Base-by-base conservation (phyloP, 768 basidiomycete species). In the Lactarius evosmus region DNA sequence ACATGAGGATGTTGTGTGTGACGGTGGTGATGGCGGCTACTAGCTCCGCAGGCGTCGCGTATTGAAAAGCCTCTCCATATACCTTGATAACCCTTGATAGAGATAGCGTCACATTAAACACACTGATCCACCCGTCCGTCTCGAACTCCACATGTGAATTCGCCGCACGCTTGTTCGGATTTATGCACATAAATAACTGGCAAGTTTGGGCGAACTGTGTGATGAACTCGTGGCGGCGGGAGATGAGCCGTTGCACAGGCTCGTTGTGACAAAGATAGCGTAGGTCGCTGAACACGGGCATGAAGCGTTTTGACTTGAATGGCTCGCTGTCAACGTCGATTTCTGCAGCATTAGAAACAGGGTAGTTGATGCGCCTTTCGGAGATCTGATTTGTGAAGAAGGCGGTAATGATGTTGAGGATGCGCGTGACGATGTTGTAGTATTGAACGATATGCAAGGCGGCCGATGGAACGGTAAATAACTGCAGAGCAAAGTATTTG, bases 281-380 rank as follows among this genome's bases (percentile, higher is more conserved):
- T 33, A 98, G 81, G 74, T 95, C 93, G 69, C 89, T 89, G 74
- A 98, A 96, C 53, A 98, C 85, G 2, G 93, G 91, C 87, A 95
- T 91, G 77, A 96, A 97, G 9, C 95, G 89, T 73, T 98, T 98
- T 19, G 91, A 93, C 74, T 91, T 89, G 85, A 97, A 97, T 0
- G 91, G 88, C 62, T 86, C 84, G 41, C 86, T 84, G 54, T 97
- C 95, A 44, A 93, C 88, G 64, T 95, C 91, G 58, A 97, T 74
- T 22, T 73, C 71, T 4, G 71, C 70, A 30, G 66, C 65, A 11
- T 69, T 56, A 68, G 72, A 69, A 19, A 75, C 74, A 32, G 76
- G 75, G 56, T 68, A 73, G 34, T 82, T 71, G 66, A 94, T 87
- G 50, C 84, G 83, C 74, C 88, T 89, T 61, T 88, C 85, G 6